Percentiles rank a stretch among this genome's conserved stretches.
Evolutionary conservation across 345 rosid species (phyloP).

Genomic region (Microthlaspi erraticum): DNA sequence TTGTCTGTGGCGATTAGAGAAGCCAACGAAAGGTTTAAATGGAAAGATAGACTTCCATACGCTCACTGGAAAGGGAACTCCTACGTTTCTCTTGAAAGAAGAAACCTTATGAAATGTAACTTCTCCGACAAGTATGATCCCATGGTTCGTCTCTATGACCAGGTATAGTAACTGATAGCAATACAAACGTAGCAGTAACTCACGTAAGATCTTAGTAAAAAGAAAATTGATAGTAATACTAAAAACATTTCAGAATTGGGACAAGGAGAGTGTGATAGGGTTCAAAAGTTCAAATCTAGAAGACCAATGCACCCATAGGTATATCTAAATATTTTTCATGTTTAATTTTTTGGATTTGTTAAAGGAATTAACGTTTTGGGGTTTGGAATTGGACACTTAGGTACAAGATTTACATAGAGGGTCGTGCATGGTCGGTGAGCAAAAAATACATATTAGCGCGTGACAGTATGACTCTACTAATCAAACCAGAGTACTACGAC

Average conservation of each 20-base stretch:
- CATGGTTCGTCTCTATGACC: constrained; percentile 47
- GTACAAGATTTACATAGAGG: constrained; percentile 63
- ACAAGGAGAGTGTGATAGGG: constrained; percentile 41
- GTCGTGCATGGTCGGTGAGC: constrained; percentile 60
- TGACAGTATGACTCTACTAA: constrained; percentile 49
- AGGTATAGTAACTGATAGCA: too few species aligned
- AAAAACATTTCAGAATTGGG: constrained; percentile 51
- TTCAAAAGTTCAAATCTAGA: constrained; percentile 48
- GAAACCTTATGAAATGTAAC: constrained; percentile 58
- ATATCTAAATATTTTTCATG: neutral
- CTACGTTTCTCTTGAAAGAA: constrained; percentile 41
- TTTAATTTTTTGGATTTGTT: neutral
- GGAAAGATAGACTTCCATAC: constrained; percentile 67
- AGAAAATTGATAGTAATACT: neutral
- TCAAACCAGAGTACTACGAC: constrained; percentile 49
- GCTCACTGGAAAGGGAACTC: constrained; percentile 77
- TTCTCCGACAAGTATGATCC: constrained; percentile 45
- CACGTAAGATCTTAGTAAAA: neutral
- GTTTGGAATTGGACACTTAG: constrained; percentile 26
- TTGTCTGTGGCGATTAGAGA: constrained; percentile 47
- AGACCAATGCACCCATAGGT: constrained; percentile 67
- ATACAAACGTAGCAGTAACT: neutral
- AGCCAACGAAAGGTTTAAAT: constrained; percentile 49
- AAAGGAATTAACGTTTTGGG: neutral
- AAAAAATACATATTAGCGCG: constrained; percentile 58